phyloP scores from a whole-genome alignment of 2,329 filamentous ascomycete species.

The Fusarium acutatum region DNA sequence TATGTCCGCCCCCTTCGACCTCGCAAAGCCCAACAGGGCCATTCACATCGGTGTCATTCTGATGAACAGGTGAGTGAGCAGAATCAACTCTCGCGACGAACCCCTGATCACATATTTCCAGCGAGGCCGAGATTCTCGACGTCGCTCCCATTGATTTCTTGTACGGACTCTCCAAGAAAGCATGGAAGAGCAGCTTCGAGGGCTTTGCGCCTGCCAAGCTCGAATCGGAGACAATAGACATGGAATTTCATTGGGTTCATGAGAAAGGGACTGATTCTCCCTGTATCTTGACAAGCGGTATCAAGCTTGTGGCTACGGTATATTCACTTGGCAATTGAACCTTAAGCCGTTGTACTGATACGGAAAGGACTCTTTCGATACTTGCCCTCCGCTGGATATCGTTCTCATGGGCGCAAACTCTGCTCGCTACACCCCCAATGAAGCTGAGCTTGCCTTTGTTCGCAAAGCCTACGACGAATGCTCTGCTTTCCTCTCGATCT shows the following conservation, averaged over 20 bases:
- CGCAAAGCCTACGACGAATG: slow-evolving; percentile 47
- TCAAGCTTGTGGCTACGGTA: slow-evolving; percentile 45
- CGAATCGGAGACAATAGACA: slow-evolving; percentile 37
- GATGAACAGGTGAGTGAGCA: slow-evolving; percentile 6
- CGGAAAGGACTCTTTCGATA: slow-evolving; percentile 49
- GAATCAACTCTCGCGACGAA: fast-evolving
- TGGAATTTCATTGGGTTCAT: slow-evolving; percentile 49
- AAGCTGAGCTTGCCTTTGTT: slow-evolving; percentile 48
- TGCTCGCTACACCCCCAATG: slow-evolving; percentile 41
- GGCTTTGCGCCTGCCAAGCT: slow-evolving; percentile 12
- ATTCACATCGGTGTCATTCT: slow-evolving; percentile 32
- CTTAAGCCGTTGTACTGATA: not conserved
- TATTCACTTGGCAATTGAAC: not conserved
- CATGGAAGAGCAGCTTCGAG: slow-evolving; percentile 30
- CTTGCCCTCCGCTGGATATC: slow-evolving; percentile 52
- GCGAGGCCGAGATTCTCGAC: slow-evolving; percentile 48
- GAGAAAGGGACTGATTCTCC: slow-evolving; percentile 26
- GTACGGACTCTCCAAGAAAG: slow-evolving; percentile 21
- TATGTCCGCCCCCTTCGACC: not conserved
- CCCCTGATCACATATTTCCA: not conserved
- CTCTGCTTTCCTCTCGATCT: slow-evolving; percentile 51
- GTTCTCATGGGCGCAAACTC: slow-evolving; percentile 51
- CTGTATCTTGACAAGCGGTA: slow-evolving; percentile 37
- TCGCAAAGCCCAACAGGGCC: slow-evolving; percentile 3
- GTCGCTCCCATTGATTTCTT: slow-evolving; percentile 47